A percentile compares a stretch with the other conserved stretches of the same genome.
Conservation (phyloP, 2,329 filamentous ascomycete species). For the Colletotrichum viniferum region DNA sequence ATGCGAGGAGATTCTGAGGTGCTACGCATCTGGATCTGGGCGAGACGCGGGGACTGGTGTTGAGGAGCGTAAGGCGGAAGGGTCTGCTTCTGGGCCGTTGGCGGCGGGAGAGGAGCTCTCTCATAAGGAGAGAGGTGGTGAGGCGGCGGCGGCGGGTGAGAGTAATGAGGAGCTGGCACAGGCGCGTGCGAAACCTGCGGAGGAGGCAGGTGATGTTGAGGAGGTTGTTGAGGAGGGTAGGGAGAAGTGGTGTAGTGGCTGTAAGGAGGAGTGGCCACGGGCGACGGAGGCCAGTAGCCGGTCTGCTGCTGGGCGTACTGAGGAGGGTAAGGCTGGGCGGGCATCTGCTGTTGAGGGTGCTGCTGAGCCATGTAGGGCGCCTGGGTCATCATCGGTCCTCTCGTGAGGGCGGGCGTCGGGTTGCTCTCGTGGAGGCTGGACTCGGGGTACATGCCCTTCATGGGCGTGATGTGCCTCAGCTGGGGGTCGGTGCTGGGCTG, state of each 20-base stretch:
- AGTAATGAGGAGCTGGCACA: constrained; percentile 33
- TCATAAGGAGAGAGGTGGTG: constrained; percentile 33
- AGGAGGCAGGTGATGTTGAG: constrained; percentile 23
- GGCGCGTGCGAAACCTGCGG: constrained; percentile 28
- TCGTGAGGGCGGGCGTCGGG: constrained; percentile 79
- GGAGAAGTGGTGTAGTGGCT: constrained; percentile 46
- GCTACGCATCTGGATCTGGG: constrained; percentile 13
- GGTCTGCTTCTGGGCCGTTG: constrained; percentile 32
- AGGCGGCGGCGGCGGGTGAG: constrained; percentile 19
- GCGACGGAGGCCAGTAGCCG: constrained; percentile 62
- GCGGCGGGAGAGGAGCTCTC: constrained; percentile 40
- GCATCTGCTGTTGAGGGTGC: constrained; percentile 37
- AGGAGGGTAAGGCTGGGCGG: constrained; percentile 39
- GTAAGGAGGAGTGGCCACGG: constrained; percentile 58
- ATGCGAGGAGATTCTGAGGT: constrained; percentile 46
- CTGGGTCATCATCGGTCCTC: constrained; percentile 68
- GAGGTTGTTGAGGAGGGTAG: constrained; percentile 34
- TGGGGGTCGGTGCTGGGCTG: constrained; percentile 83
- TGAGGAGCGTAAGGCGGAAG: constrained; percentile 35
- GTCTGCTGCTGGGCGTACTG: constrained; percentile 43
- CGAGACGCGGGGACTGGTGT: constrained; percentile 34
- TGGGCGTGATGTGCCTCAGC: constrained; percentile 81
- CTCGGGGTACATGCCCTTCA: constrained; percentile 97
- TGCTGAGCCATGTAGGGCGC: constrained; percentile 32
- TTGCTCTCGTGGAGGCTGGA: constrained; percentile 88